Evolutionary conservation across 768 basidiomycete species (phyloP), one percentile per base, ranked within the genome.

Genomic region (Amanita polypyramis): DNA sequence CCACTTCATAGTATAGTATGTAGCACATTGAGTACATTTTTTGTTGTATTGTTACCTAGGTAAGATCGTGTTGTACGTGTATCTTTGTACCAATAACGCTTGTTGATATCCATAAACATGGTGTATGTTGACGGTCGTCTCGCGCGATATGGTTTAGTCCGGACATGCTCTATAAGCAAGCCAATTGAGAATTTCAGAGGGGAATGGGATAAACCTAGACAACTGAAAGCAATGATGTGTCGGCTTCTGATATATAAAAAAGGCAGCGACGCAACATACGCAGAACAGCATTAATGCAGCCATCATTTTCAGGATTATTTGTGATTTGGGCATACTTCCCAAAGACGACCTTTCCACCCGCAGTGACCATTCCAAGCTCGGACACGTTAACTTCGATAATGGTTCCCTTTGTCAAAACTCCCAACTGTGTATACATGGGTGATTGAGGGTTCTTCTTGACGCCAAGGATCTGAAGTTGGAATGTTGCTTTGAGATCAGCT

Each of bases 401-500:
- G 1, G 96, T 99, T 42, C 96, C 96, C 65, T 98, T 98, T 3
- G 96, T 98, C 69, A 99, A 77, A 32, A 99, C 96, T 43, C 95
- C 95, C 34, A 94, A 79, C 59, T 92, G 89, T 0, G 92, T 93
- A 60, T 93, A 94, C 87, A 94, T 94, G 0, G 96, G 95, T 15
- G 93, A 96, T 62, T 98, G 96, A 20, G 96, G 96, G 60, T 99
- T 99, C 73, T 98, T 98, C 76, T 99, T 99, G 49, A 99, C 96
- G 38, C 90, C 90, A 37, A 99, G 70, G 54, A 99, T 98, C 55
- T 95, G 93, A 4, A 99, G 74, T 64, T 99, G 96, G 79, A 99
- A 99, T 3, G 96, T 99, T 6, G 95, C 96, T 67, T 95, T 97
- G 40, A 98, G 70, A 61, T 97, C 95, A 49, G 95, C 93, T 96